phyloP scores from a whole-genome alignment of 352 stramenopile species.

The Thalassiosira exigua region DNA sequence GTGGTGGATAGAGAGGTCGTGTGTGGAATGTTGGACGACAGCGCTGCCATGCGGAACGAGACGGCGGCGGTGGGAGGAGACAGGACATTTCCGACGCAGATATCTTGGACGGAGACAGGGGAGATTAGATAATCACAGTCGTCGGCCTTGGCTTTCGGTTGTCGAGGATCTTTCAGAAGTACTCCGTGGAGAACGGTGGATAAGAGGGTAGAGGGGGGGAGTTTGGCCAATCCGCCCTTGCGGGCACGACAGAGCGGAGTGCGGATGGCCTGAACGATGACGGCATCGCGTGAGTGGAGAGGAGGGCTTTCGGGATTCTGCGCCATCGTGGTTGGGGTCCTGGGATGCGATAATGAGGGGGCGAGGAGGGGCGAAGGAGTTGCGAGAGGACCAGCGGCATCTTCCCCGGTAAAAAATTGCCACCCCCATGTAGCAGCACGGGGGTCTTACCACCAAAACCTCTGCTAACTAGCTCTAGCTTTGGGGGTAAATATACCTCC shows the following conservation, averaged over 20 bases:
- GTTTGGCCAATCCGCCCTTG: conserved; percentile 68
- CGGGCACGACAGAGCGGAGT: conserved; percentile 76
- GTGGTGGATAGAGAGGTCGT: conserved; percentile 61
- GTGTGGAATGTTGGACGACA: conserved; percentile 69
- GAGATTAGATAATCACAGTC: conserved; percentile 29
- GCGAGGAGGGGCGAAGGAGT: background rate
- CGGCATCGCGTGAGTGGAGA: conserved; percentile 63
- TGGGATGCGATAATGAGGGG: conserved; percentile 1
- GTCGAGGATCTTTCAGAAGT: conserved; percentile 37
- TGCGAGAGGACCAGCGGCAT: too few species aligned
- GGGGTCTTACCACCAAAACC: too few species aligned
- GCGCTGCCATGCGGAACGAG: conserved; percentile 76
- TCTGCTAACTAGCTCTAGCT: too few species aligned
- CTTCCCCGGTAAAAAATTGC: too few species aligned
- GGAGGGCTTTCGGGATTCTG: background rate
- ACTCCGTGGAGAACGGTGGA: conserved; percentile 62
- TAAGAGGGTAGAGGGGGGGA: conserved; percentile 72
- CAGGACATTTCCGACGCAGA: conserved; percentile 81
- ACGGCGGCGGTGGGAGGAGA: conserved; percentile 70
- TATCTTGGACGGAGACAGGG: conserved; percentile 69
- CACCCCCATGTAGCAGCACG: too few species aligned
- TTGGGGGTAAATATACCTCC: too few species aligned
- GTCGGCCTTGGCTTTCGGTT: background rate
- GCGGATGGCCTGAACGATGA: conserved; percentile 78
- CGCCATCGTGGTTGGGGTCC: background rate